Base-by-base conservation (phyloP, 2,329 filamentous ascomycete species). In the Polychaeton citri region DNA sequence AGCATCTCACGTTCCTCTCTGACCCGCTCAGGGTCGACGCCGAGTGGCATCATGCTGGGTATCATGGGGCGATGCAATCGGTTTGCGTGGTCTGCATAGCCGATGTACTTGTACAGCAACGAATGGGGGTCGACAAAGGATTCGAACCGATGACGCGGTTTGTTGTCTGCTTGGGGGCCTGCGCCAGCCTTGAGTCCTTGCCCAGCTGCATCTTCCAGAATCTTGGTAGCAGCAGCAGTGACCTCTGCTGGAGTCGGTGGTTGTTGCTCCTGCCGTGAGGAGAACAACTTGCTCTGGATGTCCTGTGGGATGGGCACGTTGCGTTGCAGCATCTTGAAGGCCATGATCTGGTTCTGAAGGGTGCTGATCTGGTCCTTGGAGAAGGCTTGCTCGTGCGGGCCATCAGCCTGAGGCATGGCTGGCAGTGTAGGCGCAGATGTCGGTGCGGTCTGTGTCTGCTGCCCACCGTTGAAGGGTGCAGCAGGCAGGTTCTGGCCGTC, bases 241-340 rank as follows among this genome's bases (percentile, higher is more conserved):
- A 54, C 55, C 20, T 67, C 63, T 4, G 55, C 43, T 2, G 56
- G 45, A 2, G 59, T 49, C 34, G 58, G 50, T 2, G 60, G 47
- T 42, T 62, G 74, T 46, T 78, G 77, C 6, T 57, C 50, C 46
- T 79, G 72, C 33, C 79, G 75, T 39, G 81, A 76, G 31, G 79
- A 71, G 54, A 87, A 93, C 24, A 96, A 77, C 33, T 81, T 76
- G 52, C 88, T 81, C 55, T 93, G 85, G 44, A 94, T 72, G 43
- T 75, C 71, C 19, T 73, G 61, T 1, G 88, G 85, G 3, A 96
- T 75, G 1, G 86, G 80, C 10, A 81, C 69, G 47, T 94, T 94
- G 59, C 90, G 92, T 4, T 83, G 80, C 3, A 98, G 68, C 46
- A 86, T 71, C 60, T 92, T 92, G 62, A 95, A 96, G 0, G 88